Evolutionary conservation across 202 grass and related monocot genomes (phyloP).

Genomic region (Dendrocalamus latiflorus): DNA sequence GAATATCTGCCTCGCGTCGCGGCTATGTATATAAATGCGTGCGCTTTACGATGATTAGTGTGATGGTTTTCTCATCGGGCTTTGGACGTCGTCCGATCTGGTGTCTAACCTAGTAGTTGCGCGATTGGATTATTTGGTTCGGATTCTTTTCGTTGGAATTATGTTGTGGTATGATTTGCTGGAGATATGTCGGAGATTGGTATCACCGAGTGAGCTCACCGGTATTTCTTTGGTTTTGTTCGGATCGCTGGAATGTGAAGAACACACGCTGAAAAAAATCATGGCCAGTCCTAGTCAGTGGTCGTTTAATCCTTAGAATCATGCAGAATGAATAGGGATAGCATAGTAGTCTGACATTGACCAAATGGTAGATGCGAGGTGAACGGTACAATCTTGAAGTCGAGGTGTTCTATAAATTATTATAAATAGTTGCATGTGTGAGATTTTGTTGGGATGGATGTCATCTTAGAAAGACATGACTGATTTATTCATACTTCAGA

Average conservation of each 20-base stretch:
- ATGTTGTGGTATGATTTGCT: too few relatives aligned
- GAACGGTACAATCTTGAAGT: background rate
- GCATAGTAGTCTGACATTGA: background rate
- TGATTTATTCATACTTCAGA: background rate
- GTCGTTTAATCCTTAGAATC: background rate
- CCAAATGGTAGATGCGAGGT: background rate
- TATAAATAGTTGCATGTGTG: background rate
- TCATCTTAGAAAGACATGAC: background rate
- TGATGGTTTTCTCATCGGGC: background rate
- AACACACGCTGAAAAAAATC: background rate
- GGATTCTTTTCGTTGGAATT: background rate
- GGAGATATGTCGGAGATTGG: too few relatives aligned
- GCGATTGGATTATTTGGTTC: background rate
- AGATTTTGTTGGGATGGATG: background rate
- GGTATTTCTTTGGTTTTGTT: background rate
- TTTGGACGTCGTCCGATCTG: background rate
- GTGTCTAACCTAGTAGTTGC: background rate
- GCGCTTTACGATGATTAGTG: background rate
- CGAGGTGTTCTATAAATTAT: background rate
- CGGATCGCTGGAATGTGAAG: background rate
- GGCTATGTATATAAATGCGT: background rate
- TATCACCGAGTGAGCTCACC: background rate
- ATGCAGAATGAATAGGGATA: background rate
- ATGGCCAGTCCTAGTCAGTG: background rate
- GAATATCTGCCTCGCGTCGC: background rate